Conservation (phyloP, 2,329 filamentous ascomycete genomes). For the Apiospora hydei region DNA sequence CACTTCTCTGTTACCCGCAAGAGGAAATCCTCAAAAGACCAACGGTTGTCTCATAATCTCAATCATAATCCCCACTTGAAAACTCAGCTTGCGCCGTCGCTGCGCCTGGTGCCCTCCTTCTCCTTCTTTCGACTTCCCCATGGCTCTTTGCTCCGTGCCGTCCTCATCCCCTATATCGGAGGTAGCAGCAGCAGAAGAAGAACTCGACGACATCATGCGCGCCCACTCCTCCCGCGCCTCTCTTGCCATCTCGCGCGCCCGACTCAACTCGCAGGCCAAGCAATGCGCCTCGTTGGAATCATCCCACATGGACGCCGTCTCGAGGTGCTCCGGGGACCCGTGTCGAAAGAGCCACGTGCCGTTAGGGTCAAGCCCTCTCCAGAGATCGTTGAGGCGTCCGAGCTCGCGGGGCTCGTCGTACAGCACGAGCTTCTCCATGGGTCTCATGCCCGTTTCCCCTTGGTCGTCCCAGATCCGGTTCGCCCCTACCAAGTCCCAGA, state of each 20-base stretch:
- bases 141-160: background rate
- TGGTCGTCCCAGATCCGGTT: background rate
- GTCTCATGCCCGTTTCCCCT: no score
- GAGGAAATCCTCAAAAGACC: no score
- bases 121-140: background rate
- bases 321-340: background rate
- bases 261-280: background rate
- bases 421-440: background rate
- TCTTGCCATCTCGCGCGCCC: background rate
- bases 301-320: background rate
- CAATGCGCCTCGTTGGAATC: background rate
- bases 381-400: background rate
- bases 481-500: background rate
- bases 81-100: no score
- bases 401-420: constrained; percentile 9
- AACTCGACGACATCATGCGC: background rate
- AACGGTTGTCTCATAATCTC: no score
- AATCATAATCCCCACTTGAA: no score
- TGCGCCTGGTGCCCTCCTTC: background rate
- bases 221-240: background rate
- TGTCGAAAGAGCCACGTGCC: background rate
- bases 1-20: no score
- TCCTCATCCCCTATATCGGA: background rate
- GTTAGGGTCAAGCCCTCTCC: background rate
- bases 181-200: background rate